Base-by-base conservation (phyloP, 2,329 filamentous ascomycete genomes). In the Colletotrichum sublineola region DNA sequence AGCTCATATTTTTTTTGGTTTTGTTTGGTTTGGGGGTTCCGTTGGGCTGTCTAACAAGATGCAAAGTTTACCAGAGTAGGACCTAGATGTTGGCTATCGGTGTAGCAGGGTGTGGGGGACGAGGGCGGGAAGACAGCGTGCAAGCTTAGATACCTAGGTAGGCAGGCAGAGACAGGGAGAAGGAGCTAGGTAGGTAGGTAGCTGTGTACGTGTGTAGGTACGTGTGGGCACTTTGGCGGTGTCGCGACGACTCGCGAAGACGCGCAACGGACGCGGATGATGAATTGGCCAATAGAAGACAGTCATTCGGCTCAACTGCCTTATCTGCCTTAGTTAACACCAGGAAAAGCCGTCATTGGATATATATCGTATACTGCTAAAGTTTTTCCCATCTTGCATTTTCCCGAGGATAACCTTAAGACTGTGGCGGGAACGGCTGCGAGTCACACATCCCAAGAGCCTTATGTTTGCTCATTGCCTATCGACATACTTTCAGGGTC, bases 1-100 rank as follows among this genome's bases (percentile, higher is more conserved):
- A 78, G 74, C 77, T 80, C 74, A 75, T 75, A 33, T 63, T 79
- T 78, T 78, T 24, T 24, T 24, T 81, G 70, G 73, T 71, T 63
- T 72, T 6, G 42, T 42, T 42, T 42, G 14, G 40, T 42, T 18
- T 6, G 42, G 42, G 15, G 44, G 12, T 31, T 40, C 15, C 9
- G 33, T 40, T 40, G 36, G 46, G 20, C 29, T 29, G 33, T 42
- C 24, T 11, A 14, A 46, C 50, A 31, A 46, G 31, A 24, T 18
- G 44, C 3, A 38, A 55, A 46, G 62, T 64, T 46, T 56, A 46
- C 61, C 48, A 40, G n/a, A 53, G 11, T 50, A 48, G 46, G 46
- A 36, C 24, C 46, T 20, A 29, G 7, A n/a, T 29, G 29, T 38
- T 46, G 63, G 31, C 9, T 53, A 11, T 33, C 38, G 40, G 38